Percentiles rank a stretch among this genome's conserved stretches.
phyloP scores from a whole-genome alignment of 1,139 yeast genomes.

The Magnusiomyces suaveolens region DNA sequence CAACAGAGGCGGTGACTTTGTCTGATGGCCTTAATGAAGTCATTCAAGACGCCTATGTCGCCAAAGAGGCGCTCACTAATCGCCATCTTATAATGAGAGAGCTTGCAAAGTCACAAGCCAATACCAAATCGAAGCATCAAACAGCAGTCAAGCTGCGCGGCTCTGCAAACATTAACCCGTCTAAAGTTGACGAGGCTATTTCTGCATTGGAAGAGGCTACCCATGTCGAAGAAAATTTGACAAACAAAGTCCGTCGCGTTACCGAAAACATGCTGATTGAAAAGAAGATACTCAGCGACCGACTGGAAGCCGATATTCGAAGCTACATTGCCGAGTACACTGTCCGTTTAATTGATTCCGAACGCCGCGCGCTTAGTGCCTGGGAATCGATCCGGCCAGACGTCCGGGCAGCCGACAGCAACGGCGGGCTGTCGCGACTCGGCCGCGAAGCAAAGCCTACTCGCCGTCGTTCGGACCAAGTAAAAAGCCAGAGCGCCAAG shows the following conservation, averaged over 20 bases:
- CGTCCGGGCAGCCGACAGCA: conserved; percentile 64
- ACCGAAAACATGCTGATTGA: conserved; percentile 81
- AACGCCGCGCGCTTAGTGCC: conserved; percentile 66
- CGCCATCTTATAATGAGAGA: conserved; percentile 90
- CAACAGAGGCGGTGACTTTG: conserved; percentile 62
- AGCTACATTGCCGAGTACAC: conserved; percentile 51
- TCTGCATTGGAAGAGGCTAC: conserved; percentile 70
- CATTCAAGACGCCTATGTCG: conserved; percentile 68
- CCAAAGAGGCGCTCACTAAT: conserved; percentile 87
- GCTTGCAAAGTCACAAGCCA: conserved; percentile 64
- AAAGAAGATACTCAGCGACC: conserved; percentile 45
- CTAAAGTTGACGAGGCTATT: conserved; percentile 85
- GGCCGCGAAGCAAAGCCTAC: conserved; percentile 56
- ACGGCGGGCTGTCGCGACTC: conserved; percentile 74
- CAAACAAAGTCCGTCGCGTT: conserved; percentile 66
- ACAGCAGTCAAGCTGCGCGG: conserved; percentile 67
- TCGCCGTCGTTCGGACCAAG: conserved; percentile 21
- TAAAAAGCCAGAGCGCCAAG: conserved; percentile 40
- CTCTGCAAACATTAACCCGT: conserved; percentile 69
- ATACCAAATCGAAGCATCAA: conserved; percentile 59
- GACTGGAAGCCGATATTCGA: conserved; percentile 49
- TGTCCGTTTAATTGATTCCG: conserved; percentile 71
- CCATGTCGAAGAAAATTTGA: conserved; percentile 64
- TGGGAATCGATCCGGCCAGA: conserved; percentile 69
- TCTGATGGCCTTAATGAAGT: conserved; percentile 66